Base-by-base conservation (phyloP, 208 protist species). In the Acanthamoeba lenticulata region DNA sequence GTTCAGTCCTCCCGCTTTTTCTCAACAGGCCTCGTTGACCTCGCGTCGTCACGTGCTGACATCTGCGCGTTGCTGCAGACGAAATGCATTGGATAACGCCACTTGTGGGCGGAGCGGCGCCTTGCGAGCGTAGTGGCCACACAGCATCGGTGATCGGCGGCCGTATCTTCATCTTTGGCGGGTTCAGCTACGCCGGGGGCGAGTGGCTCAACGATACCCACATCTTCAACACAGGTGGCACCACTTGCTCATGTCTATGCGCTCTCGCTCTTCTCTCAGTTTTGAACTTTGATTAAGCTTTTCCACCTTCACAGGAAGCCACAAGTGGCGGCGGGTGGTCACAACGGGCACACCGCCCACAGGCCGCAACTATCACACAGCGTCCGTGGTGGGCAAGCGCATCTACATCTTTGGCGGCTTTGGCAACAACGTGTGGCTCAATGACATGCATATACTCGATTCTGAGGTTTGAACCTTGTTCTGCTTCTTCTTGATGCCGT, bases 321-420 rank as follows among this genome's bases (percentile, higher is more conserved):
- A 65, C 47, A 90, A 55, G 47, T 90, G 83, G 83, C 15, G 83
- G 17, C 27, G 38, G 9, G 32, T 29, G 45, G 29, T 36, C 17
- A 90, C 83, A 29, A 90, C 24, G 6, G 83, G 83, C 15, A 34
- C 49, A 67, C 47, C 55, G 34, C 83, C 83, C 15, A 65, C 19
- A 4, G 47, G 47, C 15, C 7, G 83, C 13, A 65, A 55, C 38
- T 55, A 65, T 32, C 83, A 90, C 49, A 90, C 83, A 6, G 83
- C 49, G 6, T 55, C 40, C 6, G 83, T 65, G 32, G 47, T 90
- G 4, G 83, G 49, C 5, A 90, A 55, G 47, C 9, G 29, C 4
- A 32, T 90, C 5, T 90, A 65, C 83, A 55, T 90, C 83, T 90
- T 90, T 65, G 83, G 83, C 34, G 83, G 83, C 27, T 85, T 85